Percentiles rank a stretch among this genome's conserved stretches.
Conservation (phyloP, 2,329 filamentous ascomycete species). For the Phyllosticta citribraziliensis region DNA sequence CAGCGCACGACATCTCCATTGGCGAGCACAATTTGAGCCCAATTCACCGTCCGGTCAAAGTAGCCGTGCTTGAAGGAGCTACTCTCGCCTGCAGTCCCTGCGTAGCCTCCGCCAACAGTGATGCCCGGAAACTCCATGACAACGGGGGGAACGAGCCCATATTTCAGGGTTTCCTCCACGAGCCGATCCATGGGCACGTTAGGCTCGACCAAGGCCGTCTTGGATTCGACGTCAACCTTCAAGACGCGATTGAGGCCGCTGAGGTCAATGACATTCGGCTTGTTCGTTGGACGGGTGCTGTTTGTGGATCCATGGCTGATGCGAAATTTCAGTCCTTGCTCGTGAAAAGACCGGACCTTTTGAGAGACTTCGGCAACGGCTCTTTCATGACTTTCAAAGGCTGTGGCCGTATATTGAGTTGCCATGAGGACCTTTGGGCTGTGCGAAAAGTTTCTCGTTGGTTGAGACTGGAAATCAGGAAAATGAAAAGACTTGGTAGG, state of each 20-base stretch:
- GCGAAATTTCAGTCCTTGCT: constrained; percentile 50
- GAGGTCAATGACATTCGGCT: constrained; percentile 51
- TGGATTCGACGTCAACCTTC: constrained; percentile 42
- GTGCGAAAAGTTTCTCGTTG: background rate
- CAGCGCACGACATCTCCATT: constrained; percentile 48
- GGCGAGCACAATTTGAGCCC: constrained; percentile 55
- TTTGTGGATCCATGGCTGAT: constrained; percentile 71
- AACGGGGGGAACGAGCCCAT: constrained; percentile 52
- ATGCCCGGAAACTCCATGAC: constrained; percentile 68
- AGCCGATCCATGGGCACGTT: constrained; percentile 60
- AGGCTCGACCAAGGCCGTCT: constrained; percentile 56
- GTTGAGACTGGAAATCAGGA: background rate
- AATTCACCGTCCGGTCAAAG: constrained; percentile 52
- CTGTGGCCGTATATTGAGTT: background rate
- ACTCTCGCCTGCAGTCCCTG: constrained; percentile 58
- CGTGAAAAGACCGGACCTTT: constrained; percentile 40
- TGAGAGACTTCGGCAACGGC: constrained; percentile 38
- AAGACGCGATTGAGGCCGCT: constrained; percentile 54
- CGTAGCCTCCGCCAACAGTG: constrained; percentile 58
- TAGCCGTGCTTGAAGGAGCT: constrained; percentile 55
- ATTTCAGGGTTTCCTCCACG: constrained; percentile 45
- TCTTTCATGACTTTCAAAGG: constrained; percentile 31
- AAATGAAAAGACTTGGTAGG: background rate
- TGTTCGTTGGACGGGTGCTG: constrained; percentile 50
- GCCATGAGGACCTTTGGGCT: background rate